A percentile compares a stretch with the other conserved stretches of the same genome.
Conservation (phyloP, 2,329 filamentous ascomycete genomes). For the Ustilaginoidea virens region DNA sequence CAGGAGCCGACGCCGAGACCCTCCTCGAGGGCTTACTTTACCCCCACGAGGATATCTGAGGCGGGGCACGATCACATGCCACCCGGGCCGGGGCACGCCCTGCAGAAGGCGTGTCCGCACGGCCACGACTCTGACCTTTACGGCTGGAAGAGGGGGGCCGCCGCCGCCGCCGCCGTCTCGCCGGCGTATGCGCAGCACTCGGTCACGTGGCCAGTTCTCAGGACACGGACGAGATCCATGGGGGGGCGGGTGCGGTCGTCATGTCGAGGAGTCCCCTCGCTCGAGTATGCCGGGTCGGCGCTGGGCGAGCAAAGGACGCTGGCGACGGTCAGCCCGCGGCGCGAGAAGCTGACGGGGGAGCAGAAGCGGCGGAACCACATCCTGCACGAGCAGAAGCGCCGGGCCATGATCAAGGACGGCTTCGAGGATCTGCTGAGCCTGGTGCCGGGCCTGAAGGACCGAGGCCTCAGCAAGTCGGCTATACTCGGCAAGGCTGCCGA, state of each 20-base stretch:
- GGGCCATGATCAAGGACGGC: slow-evolving; percentile 2
- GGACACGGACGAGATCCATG: not conserved
- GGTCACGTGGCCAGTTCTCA: not conserved
- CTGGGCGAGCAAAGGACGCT: not conserved
- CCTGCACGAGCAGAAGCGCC: slow-evolving; percentile 3
- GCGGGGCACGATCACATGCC: too few species aligned
- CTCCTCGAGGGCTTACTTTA: too few species aligned
- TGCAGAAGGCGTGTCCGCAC: too few species aligned
- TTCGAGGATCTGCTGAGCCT: slow-evolving; percentile 1
- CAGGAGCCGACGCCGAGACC: too few species aligned
- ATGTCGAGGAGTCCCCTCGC: not conserved
- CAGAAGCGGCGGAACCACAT: slow-evolving; percentile 4
- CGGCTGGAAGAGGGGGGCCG: not conserved
- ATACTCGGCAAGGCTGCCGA: slow-evolving; percentile 2
- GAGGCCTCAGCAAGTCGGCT: slow-evolving; percentile 2
- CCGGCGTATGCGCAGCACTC: too few species aligned
- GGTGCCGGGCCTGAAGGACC: slow-evolving; percentile 1
- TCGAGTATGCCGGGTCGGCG: not conserved
- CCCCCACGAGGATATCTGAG: too few species aligned
- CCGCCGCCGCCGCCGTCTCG: not conserved
- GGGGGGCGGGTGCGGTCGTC: not conserved
- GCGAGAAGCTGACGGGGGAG: slow-evolving; percentile 1
- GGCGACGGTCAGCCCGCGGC: not conserved
- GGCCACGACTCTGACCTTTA: not conserved
- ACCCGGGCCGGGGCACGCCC: too few species aligned